Percentiles rank a stretch among this genome's conserved stretches.
Evolutionary conservation across 2,329 filamentous ascomycete species (phyloP).

Genomic region (Diaporthe ampelina): DNA sequence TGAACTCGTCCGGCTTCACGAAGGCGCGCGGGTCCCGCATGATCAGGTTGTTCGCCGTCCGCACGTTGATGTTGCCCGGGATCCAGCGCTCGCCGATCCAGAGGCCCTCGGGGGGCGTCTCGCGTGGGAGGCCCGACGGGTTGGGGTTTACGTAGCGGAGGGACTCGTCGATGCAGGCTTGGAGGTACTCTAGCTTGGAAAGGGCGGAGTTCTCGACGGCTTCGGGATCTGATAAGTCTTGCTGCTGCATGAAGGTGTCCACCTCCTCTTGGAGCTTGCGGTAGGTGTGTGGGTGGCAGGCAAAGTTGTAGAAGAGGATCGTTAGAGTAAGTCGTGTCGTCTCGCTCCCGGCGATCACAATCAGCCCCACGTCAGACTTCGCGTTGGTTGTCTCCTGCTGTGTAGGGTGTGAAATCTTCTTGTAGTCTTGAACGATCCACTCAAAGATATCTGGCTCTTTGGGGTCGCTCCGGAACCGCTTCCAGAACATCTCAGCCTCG

Average conservation of each 20-base stretch:
- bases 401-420: background rate
- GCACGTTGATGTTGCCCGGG: conserved; percentile 26
- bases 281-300: conserved; percentile 71
- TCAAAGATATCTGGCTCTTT: background rate
- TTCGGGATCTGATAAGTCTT: background rate
- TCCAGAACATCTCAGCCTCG: background rate
- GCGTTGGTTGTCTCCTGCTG: background rate
- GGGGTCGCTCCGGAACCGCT: background rate
- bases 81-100: conserved; percentile 20
- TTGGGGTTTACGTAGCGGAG: background rate
- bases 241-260: conserved; percentile 67
- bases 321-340: conserved; percentile 6
- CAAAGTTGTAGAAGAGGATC: conserved; percentile 19
- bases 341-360: background rate
- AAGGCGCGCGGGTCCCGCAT: conserved; percentile 40
- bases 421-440: background rate
- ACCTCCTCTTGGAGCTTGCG: conserved; percentile 76
- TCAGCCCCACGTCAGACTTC: conserved; percentile 7
- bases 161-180: conserved; percentile 24
- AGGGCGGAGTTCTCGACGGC: conserved; percentile 10
- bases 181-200: conserved; percentile 5
- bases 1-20: conserved; percentile 46
- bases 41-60: conserved; percentile 12
- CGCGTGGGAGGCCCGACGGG: conserved; percentile 20
- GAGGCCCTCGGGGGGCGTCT: conserved; percentile 16